Conservation (phyloP, 2,329 filamentous ascomycete genomes). For the Diaporthe vaccinii region DNA sequence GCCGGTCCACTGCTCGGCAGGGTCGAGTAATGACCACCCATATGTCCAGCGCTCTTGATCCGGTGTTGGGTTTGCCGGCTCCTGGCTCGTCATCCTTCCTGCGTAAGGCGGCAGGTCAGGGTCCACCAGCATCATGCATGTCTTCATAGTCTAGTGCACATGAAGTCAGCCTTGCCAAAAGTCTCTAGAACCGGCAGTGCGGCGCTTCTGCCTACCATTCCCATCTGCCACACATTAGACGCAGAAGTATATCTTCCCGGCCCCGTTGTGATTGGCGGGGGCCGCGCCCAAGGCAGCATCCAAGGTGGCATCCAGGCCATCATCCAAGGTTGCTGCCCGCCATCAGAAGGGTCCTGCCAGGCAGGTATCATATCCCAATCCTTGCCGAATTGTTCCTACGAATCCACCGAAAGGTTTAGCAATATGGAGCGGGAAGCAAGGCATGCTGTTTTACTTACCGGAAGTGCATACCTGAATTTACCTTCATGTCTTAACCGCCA, state of each 20-base stretch:
- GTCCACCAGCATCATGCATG: slow-evolving; percentile 15
- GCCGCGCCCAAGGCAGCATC: slow-evolving; percentile 9
- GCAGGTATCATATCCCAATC: slow-evolving; percentile 19
- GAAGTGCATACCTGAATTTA: not conserved
- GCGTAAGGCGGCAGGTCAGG: not conserved
- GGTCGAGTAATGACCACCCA: slow-evolving; percentile 14
- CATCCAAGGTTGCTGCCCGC: not conserved
- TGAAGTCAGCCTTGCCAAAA: not conserved
- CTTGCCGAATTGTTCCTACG: slow-evolving; percentile 22
- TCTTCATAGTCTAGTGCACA: slow-evolving; percentile 4
- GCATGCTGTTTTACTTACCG: not conserved
- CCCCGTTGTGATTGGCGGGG: slow-evolving; percentile 7
- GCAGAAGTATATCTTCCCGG: slow-evolving; percentile 10
- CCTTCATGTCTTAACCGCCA: not conserved
- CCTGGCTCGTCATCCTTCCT: not conserved
- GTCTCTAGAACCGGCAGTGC: too few species aligned
- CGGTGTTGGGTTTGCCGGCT: not conserved
- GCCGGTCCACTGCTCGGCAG: not conserved
- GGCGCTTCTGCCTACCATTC: slow-evolving; percentile 10
- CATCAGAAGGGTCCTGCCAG: not conserved
- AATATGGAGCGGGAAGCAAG: too few species aligned
- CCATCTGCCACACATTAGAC: slow-evolving; percentile 35
- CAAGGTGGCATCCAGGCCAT: not conserved
- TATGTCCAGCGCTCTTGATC: slow-evolving; percentile 29
- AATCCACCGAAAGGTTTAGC: not conserved